phyloP scores from a whole-genome alignment of 768 basidiomycete genomes.

The Tremella fuciformis region DNA sequence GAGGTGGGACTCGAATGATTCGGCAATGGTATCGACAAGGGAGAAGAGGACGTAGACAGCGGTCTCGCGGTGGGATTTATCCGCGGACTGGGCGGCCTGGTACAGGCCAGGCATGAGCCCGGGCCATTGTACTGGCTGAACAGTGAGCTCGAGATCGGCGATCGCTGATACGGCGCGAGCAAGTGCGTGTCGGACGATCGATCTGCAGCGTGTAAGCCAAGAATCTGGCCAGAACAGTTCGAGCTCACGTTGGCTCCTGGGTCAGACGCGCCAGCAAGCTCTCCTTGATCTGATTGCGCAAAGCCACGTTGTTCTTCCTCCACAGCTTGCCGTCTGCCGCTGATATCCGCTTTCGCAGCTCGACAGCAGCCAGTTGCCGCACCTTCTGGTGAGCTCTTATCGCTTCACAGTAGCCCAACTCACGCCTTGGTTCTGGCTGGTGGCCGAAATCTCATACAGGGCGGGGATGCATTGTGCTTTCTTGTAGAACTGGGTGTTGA shows the following conservation, averaged over 20 bases:
- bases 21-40: slow-evolving; percentile 85
- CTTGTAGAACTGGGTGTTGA: slow-evolving; percentile 92
- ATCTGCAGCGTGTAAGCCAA: slow-evolving; percentile 55
- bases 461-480: slow-evolving; percentile 85
- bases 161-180: slow-evolving; percentile 91
- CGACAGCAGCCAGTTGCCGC: slow-evolving; percentile 93
- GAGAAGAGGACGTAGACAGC: slow-evolving; percentile 77
- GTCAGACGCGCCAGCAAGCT: slow-evolving; percentile 76
- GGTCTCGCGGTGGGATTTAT: slow-evolving; percentile 80
- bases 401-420: slow-evolving; percentile 50
- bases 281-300: slow-evolving; percentile 78
- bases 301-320: slow-evolving; percentile 64
- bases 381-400: slow-evolving; percentile 58
- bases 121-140: slow-evolving; percentile 61
- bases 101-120: slow-evolving; percentile 83
- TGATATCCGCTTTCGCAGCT: slow-evolving; percentile 85
- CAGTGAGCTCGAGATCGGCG: slow-evolving; percentile 75
- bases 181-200: slow-evolving; percentile 85
- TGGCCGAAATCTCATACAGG: slow-evolving; percentile 79
- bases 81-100: slow-evolving; percentile 66
- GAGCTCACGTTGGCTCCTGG: slow-evolving; percentile 68
- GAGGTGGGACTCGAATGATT: slow-evolving; percentile 64
- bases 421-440: slow-evolving; percentile 77
- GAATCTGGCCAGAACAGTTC: background rate
- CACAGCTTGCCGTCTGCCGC: slow-evolving; percentile 79